These are phyloP conservation scores for Scheffersomyces coipomensis DNA, from an alignment of 805 yeast species.

Conservation along the genomic window DNA sequence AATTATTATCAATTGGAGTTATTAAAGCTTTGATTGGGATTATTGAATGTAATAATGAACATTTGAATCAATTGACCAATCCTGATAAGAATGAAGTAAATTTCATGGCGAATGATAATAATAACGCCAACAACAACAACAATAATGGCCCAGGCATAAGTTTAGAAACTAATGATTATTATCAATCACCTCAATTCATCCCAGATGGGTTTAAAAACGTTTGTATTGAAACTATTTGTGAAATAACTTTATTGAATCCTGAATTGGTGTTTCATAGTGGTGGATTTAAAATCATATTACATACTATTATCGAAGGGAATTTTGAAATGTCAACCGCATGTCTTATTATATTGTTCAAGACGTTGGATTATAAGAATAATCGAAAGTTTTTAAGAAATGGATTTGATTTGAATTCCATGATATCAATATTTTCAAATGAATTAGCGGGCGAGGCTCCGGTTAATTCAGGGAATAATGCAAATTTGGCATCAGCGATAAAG, in stretches of 20 bases:
- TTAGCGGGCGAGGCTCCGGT: too few species aligned
- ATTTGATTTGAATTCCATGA: constrained; percentile 57
- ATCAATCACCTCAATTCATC: constrained; percentile 6
- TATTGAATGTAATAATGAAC: constrained; percentile 42
- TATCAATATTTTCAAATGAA: constrained; percentile 68
- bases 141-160: background rate
- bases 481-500: constrained; percentile 9
- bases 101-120: too few species aligned
- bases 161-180: background rate
- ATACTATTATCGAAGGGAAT: constrained; percentile 37
- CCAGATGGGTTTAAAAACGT: constrained; percentile 41
- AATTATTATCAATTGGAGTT: constrained; percentile 58
- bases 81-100: constrained; percentile 7
- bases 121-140: background rate
- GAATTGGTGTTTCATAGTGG: constrained; percentile 48
- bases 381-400: constrained; percentile 57
- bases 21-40: constrained; percentile 65
- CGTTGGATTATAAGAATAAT: constrained; percentile 58
- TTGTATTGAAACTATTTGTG: constrained; percentile 43
- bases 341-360: constrained; percentile 40
- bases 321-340: constrained; percentile 16
- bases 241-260: constrained; percentile 36
- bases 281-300: constrained; percentile 50
- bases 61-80: background rate
- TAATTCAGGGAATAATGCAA: background rate